Evolutionary conservation across 1,139 yeast species (phyloP), one percentile per base, ranked within the genome.

Genomic region (Waltiozyma sp.): DNA sequence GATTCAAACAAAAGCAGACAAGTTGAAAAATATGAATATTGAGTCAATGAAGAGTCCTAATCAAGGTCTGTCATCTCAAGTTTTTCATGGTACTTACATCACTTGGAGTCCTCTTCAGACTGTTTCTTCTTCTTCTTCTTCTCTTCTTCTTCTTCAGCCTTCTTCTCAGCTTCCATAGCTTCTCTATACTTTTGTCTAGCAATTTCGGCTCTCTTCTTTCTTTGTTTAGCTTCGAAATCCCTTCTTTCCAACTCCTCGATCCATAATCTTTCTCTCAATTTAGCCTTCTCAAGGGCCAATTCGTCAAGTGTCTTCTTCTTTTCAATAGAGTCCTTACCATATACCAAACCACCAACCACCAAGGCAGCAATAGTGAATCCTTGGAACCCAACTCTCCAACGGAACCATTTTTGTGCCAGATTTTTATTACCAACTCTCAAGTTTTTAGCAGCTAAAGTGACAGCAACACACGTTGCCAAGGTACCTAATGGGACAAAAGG

Each of bases 341-440:
- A 82, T 49, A 74, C 63, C 56, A 69, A 69, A 2, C 93, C 88
- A 37, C 96, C 96, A 14, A 77, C 78, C 3, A 88, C 83, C 46
- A 88, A 68, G 0, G 96, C 95, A 9, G 77, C 77, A 43, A 88
- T 67, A 0, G 96, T 88, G 45, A 81, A 74, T 13, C 84, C 84
- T 62, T 88, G 97, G 55, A 87, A 72, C 1, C 77, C 94, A 40
- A 88, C 89, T 68, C 96, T 81, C 76, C 88, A 86, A 53, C 91
- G 74, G 68, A 86, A 88, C 77, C 86, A 88, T 44, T 75, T 72
- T 63, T 88, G 95, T 0, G 96, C 94, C 47, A 77, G 76, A 44
- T 70, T 66, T 50, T 80, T 74, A 55, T 86, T 79, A 23, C 96
- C 95, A 33, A 71, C 65, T 53, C 80, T 74, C 52, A 88, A 69